A percentile compares a stretch with the other conserved stretches of the same genome.
Conservation (phyloP, 352 stramenopile genomes). For the Phytophthora ramorum region DNA sequence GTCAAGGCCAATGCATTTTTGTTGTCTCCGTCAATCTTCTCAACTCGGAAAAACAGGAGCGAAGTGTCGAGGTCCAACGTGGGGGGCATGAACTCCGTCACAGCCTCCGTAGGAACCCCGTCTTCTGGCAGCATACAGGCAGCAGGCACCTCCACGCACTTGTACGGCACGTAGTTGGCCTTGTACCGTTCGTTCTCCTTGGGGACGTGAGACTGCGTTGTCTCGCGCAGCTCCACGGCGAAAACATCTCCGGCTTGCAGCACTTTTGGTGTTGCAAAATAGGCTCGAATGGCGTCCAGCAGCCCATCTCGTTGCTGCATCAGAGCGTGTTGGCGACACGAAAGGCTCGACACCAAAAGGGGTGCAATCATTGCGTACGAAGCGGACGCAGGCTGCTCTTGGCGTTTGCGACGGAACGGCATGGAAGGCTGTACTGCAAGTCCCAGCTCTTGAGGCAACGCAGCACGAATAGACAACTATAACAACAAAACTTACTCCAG, state of each 20-base stretch:
- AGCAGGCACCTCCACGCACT: slow-evolving; percentile 48
- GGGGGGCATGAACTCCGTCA: slow-evolving; percentile 49
- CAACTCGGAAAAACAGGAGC: slow-evolving; percentile 82
- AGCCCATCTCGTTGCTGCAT: slow-evolving; percentile 69
- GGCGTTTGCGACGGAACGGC: slow-evolving; percentile 55
- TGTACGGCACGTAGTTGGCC: slow-evolving; percentile 47
- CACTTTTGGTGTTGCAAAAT: slow-evolving; percentile 66
- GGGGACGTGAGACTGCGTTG: slow-evolving; percentile 33
- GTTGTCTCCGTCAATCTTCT: slow-evolving; percentile 47
- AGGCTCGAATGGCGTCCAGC: slow-evolving; percentile 60
- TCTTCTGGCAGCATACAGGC: slow-evolving; percentile 36
- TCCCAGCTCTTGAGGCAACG: slow-evolving; percentile 56
- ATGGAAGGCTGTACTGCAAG: slow-evolving; percentile 28
- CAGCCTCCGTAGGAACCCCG: neutral
- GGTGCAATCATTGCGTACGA: slow-evolving; percentile 71
- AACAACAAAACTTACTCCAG: slow-evolving; percentile 2
- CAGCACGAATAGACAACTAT: slow-evolving; percentile 49
- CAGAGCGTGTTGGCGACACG: slow-evolving; percentile 58
- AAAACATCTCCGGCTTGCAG: slow-evolving; percentile 78
- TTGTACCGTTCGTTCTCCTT: slow-evolving; percentile 29
- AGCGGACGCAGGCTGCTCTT: slow-evolving; percentile 60
- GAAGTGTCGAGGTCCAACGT: slow-evolving; percentile 62
- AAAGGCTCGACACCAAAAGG: slow-evolving; percentile 66
- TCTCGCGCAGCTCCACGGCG: slow-evolving; percentile 62
- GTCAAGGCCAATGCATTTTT: slow-evolving; percentile 47